These are phyloP conservation scores for Cladochytrium replicatum DNA, from an alignment of 192 early-diverging fungal genomes.

Conservation along the genomic window DNA sequence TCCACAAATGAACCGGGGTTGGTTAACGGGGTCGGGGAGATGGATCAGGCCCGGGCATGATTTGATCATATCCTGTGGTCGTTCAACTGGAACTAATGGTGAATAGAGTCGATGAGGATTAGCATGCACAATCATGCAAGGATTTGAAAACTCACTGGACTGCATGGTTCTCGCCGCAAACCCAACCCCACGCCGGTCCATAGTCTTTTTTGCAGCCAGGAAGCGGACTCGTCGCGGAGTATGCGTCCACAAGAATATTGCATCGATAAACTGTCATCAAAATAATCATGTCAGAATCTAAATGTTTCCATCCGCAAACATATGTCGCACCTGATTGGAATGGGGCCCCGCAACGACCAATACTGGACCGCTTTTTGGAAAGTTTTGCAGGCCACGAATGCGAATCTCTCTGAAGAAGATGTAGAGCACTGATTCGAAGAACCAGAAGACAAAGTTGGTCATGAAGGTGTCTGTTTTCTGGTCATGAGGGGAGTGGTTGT, in stretches of 20 bases:
- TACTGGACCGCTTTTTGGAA: not conserved
- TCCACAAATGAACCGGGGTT: not conserved
- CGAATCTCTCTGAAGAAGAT: not conserved
- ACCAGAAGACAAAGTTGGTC: too few species aligned
- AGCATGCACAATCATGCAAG: not conserved
- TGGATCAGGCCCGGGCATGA: not conserved
- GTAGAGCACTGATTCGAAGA: too few species aligned
- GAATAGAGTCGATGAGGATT: not conserved
- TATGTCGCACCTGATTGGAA: not conserved
- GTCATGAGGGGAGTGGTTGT: too few species aligned
- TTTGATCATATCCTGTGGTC: not conserved
- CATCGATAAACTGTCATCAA: not conserved
- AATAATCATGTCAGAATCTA: not conserved
- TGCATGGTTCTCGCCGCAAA: not conserved
- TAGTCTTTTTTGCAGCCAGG: not conserved
- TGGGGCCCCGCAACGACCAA: not conserved
- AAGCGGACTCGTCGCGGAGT: conserved; percentile 1
- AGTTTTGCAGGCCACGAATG: not conserved
- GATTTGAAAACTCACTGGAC: not conserved
- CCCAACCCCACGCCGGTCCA: not conserved
- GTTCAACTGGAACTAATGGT: not conserved
- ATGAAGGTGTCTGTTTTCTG: too few species aligned
- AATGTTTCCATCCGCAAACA: not conserved
- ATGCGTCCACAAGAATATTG: not conserved
- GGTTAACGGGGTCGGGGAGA: not conserved